These are phyloP conservation scores for Aquanectria penicillioides DNA, from an alignment of 2,329 filamentous ascomycete genomes.

Conservation along the genomic window DNA sequence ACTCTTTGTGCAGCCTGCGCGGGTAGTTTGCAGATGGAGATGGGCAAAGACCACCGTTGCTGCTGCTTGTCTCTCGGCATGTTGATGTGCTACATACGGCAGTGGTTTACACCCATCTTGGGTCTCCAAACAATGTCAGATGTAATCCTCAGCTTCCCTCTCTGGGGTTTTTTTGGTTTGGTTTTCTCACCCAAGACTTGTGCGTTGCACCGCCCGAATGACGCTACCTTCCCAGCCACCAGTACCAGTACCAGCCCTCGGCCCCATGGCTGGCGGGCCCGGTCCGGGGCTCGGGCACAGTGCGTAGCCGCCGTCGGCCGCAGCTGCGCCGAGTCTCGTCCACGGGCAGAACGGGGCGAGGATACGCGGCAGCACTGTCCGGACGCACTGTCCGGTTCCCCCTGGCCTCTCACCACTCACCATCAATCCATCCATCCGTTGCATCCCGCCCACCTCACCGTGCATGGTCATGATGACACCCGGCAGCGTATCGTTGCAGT, in stretches of 20 bases:
- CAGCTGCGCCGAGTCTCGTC: neutral
- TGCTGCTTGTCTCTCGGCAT: conserved; percentile 22
- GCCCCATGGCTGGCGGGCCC: conserved; percentile 9
- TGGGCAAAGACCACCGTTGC: conserved; percentile 23
- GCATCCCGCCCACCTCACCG: conserved; percentile 39
- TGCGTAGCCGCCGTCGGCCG: conserved; percentile 4
- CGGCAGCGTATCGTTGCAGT: conserved; percentile 38
- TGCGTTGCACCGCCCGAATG: conserved; percentile 26
- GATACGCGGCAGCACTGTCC: conserved; percentile 21
- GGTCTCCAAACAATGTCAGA: conserved; percentile 5
- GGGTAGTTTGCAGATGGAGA: conserved; percentile 39
- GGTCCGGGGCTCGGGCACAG: conserved; percentile 18
- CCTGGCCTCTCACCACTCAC: neutral
- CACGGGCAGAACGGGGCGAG: neutral
- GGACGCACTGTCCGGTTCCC: conserved; percentile 25
- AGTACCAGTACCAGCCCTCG: conserved; percentile 18
- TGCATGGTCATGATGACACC: conserved; percentile 34
- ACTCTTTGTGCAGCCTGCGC: conserved; percentile 34
- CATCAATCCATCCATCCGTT: conserved; percentile 10
- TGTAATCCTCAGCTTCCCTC: too few relatives aligned
- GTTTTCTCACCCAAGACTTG: conserved; percentile 2
- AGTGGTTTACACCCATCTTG: too few relatives aligned
- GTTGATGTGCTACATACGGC: neutral
- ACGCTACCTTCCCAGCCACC: conserved; percentile 34
- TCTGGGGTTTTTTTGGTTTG: too few relatives aligned